Percentiles rank a stretch among this genome's conserved stretches.
Evolutionary conservation across 163 green algal species (phyloP).

Genomic region (Trebouxiophyceae sp.): DNA sequence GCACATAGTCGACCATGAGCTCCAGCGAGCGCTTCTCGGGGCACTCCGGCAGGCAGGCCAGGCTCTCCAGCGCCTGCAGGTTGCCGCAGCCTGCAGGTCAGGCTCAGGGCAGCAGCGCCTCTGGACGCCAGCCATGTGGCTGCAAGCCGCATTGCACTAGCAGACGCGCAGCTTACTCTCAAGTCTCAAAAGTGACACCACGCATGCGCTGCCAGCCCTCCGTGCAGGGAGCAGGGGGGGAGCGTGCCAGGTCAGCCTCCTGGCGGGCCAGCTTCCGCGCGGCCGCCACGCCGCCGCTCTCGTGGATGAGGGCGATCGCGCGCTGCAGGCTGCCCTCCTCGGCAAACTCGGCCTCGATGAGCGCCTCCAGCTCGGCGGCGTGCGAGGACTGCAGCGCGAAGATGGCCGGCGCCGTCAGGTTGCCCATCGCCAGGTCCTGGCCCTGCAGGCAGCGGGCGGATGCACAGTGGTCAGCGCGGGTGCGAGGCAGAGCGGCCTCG

Average conservation of each 20-base stretch:
- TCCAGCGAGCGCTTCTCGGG: slow-evolving; percentile 70
- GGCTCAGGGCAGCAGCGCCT: too few species aligned
- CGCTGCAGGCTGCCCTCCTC: slow-evolving; percentile 67
- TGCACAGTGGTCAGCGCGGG: too few species aligned
- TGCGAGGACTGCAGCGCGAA: slow-evolving; percentile 68
- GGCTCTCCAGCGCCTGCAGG: slow-evolving; percentile 45
- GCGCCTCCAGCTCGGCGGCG: slow-evolving; percentile 28
- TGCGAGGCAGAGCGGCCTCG: too few species aligned
- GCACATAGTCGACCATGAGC: slow-evolving; percentile 91
- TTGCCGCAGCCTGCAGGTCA: not conserved
- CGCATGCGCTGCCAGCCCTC: too few species aligned
- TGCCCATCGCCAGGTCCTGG: slow-evolving; percentile 91
- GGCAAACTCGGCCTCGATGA: slow-evolving; percentile 80
- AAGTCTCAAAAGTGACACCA: too few species aligned
- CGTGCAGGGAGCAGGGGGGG: not conserved
- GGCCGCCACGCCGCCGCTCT: slow-evolving; percentile 64
- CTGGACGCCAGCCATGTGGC: not conserved
- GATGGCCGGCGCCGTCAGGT: slow-evolving; percentile 91
- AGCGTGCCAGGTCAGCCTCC: slow-evolving; percentile 56
- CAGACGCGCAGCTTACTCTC: too few species aligned
- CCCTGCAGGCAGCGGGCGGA: too few species aligned
- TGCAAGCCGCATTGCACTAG: not conserved
- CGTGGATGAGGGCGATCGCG: slow-evolving; percentile 74
- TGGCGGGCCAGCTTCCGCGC: slow-evolving; percentile 64
- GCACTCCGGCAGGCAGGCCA: slow-evolving; percentile 68